A percentile compares a stretch with the other conserved stretches of the same genome.
Conservation (phyloP, 192 early-diverging fungal genomes). For the Entrophospora sp. region DNA sequence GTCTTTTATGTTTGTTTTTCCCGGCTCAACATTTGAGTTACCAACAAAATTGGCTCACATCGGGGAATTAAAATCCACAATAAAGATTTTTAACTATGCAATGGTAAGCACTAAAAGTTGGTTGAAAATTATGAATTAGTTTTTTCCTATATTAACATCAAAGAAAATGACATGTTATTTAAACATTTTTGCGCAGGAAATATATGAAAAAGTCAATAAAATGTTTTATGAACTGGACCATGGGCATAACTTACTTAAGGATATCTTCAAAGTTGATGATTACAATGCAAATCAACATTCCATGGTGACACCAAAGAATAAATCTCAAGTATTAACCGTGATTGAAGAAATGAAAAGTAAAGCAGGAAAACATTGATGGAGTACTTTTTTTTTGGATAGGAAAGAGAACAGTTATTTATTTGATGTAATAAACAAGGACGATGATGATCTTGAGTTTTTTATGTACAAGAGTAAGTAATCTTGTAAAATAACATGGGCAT, state of each 20-base stretch:
- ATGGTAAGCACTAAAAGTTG: slow-evolving; percentile 6
- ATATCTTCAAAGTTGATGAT: slow-evolving; percentile 13
- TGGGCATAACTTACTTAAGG: slow-evolving; percentile 3
- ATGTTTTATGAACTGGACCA: slow-evolving; percentile 14
- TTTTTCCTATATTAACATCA: slow-evolving; percentile 19
- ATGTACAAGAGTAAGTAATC: too few species aligned
- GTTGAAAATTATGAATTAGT: slow-evolving; percentile 5
- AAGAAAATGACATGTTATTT: slow-evolving; percentile 8
- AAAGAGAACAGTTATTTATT: slow-evolving; percentile 1
- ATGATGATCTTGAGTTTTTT: slow-evolving; percentile 16
- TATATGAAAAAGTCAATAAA: slow-evolving; percentile 16
- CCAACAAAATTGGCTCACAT: slow-evolving; percentile 15
- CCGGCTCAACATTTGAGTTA: slow-evolving; percentile 3
- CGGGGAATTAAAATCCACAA: slow-evolving; percentile 18
- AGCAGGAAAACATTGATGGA: slow-evolving; percentile 12
- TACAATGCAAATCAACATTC: slow-evolving; percentile 12
- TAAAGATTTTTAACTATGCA: slow-evolving; percentile 20
- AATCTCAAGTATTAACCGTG: slow-evolving; percentile 17
- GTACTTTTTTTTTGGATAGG: not conserved
- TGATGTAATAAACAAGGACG: not conserved
- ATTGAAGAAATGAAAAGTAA: slow-evolving; percentile 17
- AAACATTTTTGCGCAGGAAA: slow-evolving; percentile 16
- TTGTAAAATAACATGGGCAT: too few species aligned
- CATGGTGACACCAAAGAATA: slow-evolving; percentile 20
- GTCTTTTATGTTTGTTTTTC: slow-evolving; percentile 16